Evolutionary conservation across 1,284 basidiomycete species (phyloP).

Genomic region (Microbotryum intermedium): DNA sequence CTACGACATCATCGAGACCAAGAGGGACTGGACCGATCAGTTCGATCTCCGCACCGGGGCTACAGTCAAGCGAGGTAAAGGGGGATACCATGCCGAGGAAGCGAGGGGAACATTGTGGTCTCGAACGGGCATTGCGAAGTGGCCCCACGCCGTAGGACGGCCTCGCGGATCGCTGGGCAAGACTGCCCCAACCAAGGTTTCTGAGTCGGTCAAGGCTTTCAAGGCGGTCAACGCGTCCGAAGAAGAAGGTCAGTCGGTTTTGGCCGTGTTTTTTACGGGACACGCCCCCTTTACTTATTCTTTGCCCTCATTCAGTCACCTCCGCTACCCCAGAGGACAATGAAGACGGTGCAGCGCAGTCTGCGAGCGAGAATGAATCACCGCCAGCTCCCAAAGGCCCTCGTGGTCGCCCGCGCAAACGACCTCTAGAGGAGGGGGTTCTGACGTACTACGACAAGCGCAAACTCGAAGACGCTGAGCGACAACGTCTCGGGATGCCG

Average conservation of each 20-base stretch:
- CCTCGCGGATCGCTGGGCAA: no score
- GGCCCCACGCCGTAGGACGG: no score
- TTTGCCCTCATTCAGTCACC: no score
- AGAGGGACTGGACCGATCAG: not conserved
- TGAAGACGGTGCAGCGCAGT: no score
- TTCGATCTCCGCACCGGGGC: not conserved
- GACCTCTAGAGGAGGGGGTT: not conserved
- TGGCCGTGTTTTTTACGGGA: no score
- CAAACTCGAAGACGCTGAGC: slow-evolving; percentile 24
- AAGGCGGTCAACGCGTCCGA: no score
- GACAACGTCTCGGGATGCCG: slow-evolving; percentile 12
- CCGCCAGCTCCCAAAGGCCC: not conserved
- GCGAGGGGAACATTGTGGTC: not conserved
- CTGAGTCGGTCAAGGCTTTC: no score
- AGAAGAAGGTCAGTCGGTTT: no score
- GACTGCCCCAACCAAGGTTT: no score
- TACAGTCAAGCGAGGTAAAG: not conserved
- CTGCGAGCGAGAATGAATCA: not conserved
- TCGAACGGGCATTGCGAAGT: no score
- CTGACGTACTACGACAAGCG: slow-evolving; percentile 10
- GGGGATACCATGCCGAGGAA: not conserved
- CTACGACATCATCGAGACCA: not conserved
- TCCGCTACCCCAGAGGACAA: no score
- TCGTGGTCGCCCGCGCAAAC: slow-evolving; percentile 6
- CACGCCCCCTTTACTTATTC: no score